Evolutionary conservation across 2,329 filamentous ascomycete species (phyloP).

Genomic region (Fusarium brevicatenulatum): DNA sequence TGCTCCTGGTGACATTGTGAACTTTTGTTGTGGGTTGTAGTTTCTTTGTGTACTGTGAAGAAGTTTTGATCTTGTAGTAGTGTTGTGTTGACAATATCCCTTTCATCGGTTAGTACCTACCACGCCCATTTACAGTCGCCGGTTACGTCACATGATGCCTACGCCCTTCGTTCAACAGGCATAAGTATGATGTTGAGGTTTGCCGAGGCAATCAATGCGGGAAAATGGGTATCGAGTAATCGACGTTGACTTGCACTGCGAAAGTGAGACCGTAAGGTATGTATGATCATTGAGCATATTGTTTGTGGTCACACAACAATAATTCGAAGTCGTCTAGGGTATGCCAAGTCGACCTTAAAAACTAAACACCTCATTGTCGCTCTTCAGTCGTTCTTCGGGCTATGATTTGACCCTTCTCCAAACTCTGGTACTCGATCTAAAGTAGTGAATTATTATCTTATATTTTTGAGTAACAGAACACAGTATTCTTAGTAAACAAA

Average conservation of each 20-base stretch:
- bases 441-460: background rate
- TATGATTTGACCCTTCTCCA: background rate
- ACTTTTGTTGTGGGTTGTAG: background rate
- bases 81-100: background rate
- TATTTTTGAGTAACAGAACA: background rate
- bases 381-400: background rate
- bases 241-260: background rate
- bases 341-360: background rate
- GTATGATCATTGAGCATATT: background rate
- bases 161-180: slow-evolving; percentile 25
- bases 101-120: background rate
- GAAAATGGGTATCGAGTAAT: background rate
- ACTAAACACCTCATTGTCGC: background rate
- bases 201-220: background rate
- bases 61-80: background rate
- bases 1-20: slow-evolving; percentile 41
- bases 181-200: background rate
- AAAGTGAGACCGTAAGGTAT: background rate
- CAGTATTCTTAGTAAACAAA: background rate
- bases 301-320: background rate
- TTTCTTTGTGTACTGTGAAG: background rate
- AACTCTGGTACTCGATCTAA: background rate
- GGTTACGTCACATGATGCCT: slow-evolving; percentile 35
- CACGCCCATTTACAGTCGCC: background rate
- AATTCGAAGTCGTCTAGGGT: slow-evolving; percentile 1